phyloP scores from a whole-genome alignment of 2,329 filamentous ascomycete species.

The Salinomyces thailandicus region DNA sequence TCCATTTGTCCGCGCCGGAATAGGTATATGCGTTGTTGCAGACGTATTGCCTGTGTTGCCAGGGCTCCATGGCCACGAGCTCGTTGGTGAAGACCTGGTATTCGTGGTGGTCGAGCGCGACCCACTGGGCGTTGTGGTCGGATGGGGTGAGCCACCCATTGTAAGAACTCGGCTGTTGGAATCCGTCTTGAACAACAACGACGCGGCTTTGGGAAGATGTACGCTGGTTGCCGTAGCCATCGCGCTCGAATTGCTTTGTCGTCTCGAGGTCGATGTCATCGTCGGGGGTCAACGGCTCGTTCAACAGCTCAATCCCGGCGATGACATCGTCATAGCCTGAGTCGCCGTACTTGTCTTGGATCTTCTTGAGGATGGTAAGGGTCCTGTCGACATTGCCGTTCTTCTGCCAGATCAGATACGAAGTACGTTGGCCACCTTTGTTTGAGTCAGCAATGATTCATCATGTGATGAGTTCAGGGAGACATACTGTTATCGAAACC shows the following conservation, averaged over 20 bases:
- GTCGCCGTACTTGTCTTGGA: conserved; percentile 48
- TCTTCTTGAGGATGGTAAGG: conserved; percentile 45
- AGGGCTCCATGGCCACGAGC: conserved; percentile 40
- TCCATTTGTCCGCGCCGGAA: conserved; percentile 50
- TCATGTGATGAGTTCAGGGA: no score
- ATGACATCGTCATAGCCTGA: conserved; percentile 48
- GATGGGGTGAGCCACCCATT: conserved; percentile 49
- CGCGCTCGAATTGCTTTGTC: conserved; percentile 45
- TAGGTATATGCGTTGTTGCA: conserved; percentile 45
- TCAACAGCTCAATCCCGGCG: conserved; percentile 46
- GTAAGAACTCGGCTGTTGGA: conserved; percentile 45
- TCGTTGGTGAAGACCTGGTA: conserved; percentile 53
- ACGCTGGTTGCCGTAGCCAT: conserved; percentile 39
- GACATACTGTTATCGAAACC: no score
- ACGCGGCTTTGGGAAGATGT: conserved; percentile 21
- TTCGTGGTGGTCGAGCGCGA: conserved; percentile 58
- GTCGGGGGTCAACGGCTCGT: conserved; percentile 44
- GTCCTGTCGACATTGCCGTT: conserved; percentile 42
- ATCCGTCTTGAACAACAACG: conserved; percentile 51
- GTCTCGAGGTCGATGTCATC: conserved; percentile 26
- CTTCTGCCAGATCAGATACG: conserved; percentile 32
- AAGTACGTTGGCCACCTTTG: conserved; percentile 45
- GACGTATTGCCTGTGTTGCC: conserved; percentile 45
- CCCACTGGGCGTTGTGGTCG: conserved; percentile 41
- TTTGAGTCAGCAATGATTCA: no score